These are phyloP conservation scores for Lagenidium giganteum DNA, from an alignment of 352 stramenopile genomes.

Conservation along the genomic window DNA sequence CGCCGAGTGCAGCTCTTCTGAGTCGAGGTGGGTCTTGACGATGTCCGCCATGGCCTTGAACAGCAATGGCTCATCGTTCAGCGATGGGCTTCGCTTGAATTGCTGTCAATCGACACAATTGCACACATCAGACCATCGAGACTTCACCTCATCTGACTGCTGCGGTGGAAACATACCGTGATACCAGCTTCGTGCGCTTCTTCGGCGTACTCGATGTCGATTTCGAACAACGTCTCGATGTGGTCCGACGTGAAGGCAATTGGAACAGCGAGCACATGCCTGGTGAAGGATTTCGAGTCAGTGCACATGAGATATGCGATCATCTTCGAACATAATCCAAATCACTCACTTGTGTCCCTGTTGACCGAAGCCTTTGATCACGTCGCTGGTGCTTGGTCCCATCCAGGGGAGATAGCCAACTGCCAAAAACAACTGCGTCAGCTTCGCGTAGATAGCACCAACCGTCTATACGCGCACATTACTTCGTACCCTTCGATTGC, in stretches of 20 bases:
- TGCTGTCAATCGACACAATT: slow-evolving; percentile 28
- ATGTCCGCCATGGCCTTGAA: slow-evolving; percentile 97
- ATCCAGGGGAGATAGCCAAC: slow-evolving; percentile 99
- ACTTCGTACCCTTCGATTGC: slow-evolving; percentile 90
- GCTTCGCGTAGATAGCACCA: too few species aligned
- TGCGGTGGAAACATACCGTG: slow-evolving; percentile 30
- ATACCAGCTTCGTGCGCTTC: slow-evolving; percentile 94
- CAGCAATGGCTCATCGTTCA: slow-evolving; percentile 95
- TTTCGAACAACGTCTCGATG: slow-evolving; percentile 99
- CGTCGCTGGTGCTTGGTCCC: slow-evolving; percentile 95
- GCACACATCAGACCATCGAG: neutral
- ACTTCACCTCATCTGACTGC: neutral
- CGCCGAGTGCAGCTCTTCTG: slow-evolving; percentile 60
- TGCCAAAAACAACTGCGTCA: slow-evolving; percentile 6
- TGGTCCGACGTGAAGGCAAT: slow-evolving; percentile 99
- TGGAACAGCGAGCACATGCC: slow-evolving; percentile 95
- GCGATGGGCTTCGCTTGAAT: slow-evolving; percentile 93
- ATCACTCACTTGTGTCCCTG: slow-evolving; percentile 86
- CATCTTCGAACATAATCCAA: slow-evolving; percentile 1
- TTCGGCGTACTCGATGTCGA: slow-evolving; percentile 99
- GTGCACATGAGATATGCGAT: neutral
- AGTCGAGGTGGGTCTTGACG: slow-evolving; percentile 91
- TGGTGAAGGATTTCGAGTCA: slow-evolving; percentile 8
- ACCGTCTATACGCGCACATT: too few species aligned
- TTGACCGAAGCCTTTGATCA: slow-evolving; percentile 89